phyloP scores from a whole-genome alignment of 768 basidiomycete species.

The Cyclocybe cylindracea region DNA sequence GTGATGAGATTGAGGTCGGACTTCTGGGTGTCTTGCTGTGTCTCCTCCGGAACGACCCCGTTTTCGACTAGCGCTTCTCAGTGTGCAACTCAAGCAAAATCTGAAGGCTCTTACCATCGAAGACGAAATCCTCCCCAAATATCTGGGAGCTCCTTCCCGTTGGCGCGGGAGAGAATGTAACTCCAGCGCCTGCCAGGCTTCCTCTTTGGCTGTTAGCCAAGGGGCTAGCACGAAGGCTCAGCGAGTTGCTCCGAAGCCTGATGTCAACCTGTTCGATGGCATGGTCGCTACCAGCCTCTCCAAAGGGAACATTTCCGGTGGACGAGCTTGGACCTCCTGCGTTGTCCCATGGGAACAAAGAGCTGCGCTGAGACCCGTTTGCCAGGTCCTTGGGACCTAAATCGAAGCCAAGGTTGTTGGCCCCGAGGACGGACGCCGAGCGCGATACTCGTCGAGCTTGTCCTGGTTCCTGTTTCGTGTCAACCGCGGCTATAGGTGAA shows the following conservation, averaged over 20 bases:
- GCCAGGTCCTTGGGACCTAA: constrained; percentile 35
- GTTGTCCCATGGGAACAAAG: constrained; percentile 84
- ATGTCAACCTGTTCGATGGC: constrained; percentile 55
- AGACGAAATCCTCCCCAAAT: constrained; percentile 62
- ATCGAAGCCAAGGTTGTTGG: constrained; percentile 47
- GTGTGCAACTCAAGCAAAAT: too few relatives aligned
- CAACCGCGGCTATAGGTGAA: not conserved
- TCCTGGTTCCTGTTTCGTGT: constrained; percentile 67
- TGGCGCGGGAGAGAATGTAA: constrained; percentile 57
- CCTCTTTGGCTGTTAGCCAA: constrained; percentile 49
- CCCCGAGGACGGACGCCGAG: constrained; percentile 50
- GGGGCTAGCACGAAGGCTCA: constrained; percentile 60
- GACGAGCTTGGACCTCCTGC: constrained; percentile 63
- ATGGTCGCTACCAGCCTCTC: constrained; percentile 40
- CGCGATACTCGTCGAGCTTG: constrained; percentile 77
- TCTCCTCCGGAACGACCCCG: constrained; percentile 13
- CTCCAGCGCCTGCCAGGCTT: constrained; percentile 35
- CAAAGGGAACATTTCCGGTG: constrained; percentile 39
- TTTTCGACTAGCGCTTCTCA: constrained; percentile 10
- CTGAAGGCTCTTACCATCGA: constrained; percentile 51
- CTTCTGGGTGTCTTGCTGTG: constrained; percentile 47
- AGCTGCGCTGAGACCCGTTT: constrained; percentile 63
- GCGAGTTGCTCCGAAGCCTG: constrained; percentile 52
- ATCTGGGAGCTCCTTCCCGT: constrained; percentile 41
- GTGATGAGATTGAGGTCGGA: constrained; percentile 57